Base-by-base conservation (phyloP, 2,329 filamentous ascomycete species). In the Colletotrichum caudatum region DNA sequence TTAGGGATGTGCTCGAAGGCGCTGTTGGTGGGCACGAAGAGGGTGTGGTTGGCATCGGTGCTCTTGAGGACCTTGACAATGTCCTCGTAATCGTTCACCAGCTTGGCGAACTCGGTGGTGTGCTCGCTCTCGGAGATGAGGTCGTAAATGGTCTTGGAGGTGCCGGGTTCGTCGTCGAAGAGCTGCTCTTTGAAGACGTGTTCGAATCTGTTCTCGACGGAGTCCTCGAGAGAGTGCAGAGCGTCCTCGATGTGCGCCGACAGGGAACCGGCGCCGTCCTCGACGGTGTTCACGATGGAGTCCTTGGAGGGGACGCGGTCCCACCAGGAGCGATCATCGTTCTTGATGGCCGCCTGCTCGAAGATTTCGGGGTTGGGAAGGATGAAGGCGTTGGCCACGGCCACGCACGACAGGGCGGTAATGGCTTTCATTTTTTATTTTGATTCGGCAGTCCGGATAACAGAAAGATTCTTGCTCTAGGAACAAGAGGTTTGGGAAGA, bases 1-100 rank as follows among this genome's bases (percentile, higher is more conserved):
- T 85, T 76, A 2, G 87, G 87, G 33, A 90, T 81, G 75, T 87
- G 83, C 73, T 92, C 89, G 76, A 98, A 95, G 0, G 94, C 94
- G 61, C 86, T 83, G 79, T 97, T 90, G 1, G 89, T 90, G 0
- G 95, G 95, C 2, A 93, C 92, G 77, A 97, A 97, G 62, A 96
- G 81, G 0, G 95, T 97, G 77, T 92, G 89, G 80, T 95, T 95
- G 29, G 88, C 84, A 46, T 88, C 82, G 1, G 93, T 95, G 77
- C 88, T 88, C 82, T 97, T 96, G 37, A 98, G 87, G 4, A 90
- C 80, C 65, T 92, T 80, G 46, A 95, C 90, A 0, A 97, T 83
- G 64, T 93, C 89, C 1, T 90, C 86, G 78, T 93, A 91, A 72
- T 94, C 86, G 73, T 92, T 86, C 75, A 97, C 87, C n/a, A 94